Evolutionary conservation across 345 rosid genomes (phyloP).

Genomic region (Sonneratia alba): DNA sequence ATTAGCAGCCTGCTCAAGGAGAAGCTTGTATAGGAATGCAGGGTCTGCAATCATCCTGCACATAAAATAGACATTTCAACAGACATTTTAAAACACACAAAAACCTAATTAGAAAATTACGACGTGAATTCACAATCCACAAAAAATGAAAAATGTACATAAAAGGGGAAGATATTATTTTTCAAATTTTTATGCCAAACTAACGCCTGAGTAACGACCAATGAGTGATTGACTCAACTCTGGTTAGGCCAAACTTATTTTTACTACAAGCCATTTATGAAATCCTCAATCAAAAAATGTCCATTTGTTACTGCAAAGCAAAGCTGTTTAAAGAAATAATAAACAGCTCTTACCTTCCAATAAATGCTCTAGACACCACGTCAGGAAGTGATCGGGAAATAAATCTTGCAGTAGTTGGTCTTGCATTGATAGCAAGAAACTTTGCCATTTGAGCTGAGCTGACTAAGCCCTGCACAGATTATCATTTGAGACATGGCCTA

Average conservation of each 20-base stretch:
- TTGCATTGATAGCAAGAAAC: constrained; percentile 82
- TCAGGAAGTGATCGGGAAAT: constrained; percentile 85
- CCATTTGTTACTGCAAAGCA: not conserved
- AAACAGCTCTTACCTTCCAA: constrained; percentile 70
- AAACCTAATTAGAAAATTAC: no score
- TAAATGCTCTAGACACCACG: constrained; percentile 75
- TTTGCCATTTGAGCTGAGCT: constrained; percentile 96
- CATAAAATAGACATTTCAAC: constrained; percentile 2
- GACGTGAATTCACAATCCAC: no score
- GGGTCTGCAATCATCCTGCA: constrained; percentile 96
- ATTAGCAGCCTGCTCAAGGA: constrained; percentile 83
- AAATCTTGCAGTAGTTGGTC: constrained; percentile 78
- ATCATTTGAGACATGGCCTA: constrained; percentile 15
- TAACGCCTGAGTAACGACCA: not conserved
- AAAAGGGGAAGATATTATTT: no score
- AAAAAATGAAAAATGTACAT: no score
- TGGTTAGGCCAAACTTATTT: not conserved
- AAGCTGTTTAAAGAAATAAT: not conserved
- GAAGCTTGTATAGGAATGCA: constrained; percentile 68
- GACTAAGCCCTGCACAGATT: constrained; percentile 71
- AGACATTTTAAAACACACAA: not conserved
- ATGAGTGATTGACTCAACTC: not conserved
- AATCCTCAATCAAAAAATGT: not conserved
- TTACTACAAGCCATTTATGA: not conserved
- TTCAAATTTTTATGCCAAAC: no score